These are phyloP conservation scores for Cardamine chenopodiifolia DNA, from an alignment of 345 rosid genomes.

Conservation along the genomic window DNA sequence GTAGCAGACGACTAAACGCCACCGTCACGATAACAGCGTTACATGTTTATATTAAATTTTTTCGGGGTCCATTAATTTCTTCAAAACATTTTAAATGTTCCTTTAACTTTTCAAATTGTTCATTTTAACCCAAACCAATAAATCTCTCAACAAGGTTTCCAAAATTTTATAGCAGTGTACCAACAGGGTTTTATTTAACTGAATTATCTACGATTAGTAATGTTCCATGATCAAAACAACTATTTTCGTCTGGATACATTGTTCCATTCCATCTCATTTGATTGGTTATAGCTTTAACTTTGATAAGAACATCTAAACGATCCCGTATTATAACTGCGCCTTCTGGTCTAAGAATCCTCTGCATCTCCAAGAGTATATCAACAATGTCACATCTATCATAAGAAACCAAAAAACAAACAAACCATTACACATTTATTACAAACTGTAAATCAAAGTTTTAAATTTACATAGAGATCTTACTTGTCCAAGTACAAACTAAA, in stretches of 20 bases:
- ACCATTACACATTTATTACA: neutral
- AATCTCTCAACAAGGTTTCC: neutral
- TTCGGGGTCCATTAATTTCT: neutral
- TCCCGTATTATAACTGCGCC: slow-evolving; percentile 61
- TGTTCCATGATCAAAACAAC: slow-evolving; percentile 51
- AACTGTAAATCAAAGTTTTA: slow-evolving; percentile 7
- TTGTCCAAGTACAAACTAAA: slow-evolving; percentile 65
- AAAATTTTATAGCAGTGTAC: neutral
- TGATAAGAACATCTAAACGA: slow-evolving; percentile 50
- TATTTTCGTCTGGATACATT: slow-evolving; percentile 47
- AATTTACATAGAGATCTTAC: slow-evolving; percentile 45
- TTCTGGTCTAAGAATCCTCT: slow-evolving; percentile 63
- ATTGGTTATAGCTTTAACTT: slow-evolving; percentile 48
- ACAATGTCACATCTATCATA: slow-evolving; percentile 56
- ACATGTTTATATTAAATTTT: neutral
- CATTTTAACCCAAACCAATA: slow-evolving; percentile 18
- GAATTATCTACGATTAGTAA: slow-evolving; percentile 50
- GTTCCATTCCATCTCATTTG: slow-evolving; percentile 58
- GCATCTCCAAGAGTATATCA: slow-evolving; percentile 64
- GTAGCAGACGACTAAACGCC: neutral
- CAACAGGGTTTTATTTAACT: slow-evolving; percentile 1
- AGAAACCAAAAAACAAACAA: neutral
- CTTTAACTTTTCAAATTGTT: neutral
- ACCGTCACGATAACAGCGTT: slow-evolving; percentile 33
- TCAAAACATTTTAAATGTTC: slow-evolving; percentile 1